Percentiles rank a stretch among this genome's conserved stretches.
These are phyloP conservation scores for Sclerotiophoma versabilis DNA, from an alignment of 2,329 filamentous ascomycete genomes.

Conservation along the genomic window DNA sequence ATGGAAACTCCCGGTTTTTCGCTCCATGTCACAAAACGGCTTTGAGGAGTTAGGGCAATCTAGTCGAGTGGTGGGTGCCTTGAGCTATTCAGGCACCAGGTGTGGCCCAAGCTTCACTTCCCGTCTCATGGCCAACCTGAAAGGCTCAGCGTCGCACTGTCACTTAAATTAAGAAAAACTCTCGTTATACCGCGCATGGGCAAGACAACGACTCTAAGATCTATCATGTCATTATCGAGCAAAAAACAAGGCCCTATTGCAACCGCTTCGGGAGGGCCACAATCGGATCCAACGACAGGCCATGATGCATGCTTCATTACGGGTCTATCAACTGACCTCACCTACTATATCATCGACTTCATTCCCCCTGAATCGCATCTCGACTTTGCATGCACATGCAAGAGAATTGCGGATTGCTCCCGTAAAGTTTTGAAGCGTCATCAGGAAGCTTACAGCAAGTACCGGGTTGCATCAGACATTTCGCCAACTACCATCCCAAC, in stretches of 20 bases:
- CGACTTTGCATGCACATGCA: constrained; percentile 22
- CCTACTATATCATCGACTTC: constrained; percentile 14
- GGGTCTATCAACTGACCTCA: constrained; percentile 9
- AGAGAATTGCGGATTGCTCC: constrained; percentile 7
- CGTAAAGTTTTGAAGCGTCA: constrained; percentile 17
- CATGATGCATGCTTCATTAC: constrained; percentile 1
- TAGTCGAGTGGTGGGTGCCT: constrained; percentile 6
- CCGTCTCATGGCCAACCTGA: neutral
- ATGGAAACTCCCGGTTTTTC: too few species aligned
- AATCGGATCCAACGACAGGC: neutral
- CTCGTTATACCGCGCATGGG: too few species aligned
- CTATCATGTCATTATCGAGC: neutral
- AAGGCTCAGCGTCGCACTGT: neutral
- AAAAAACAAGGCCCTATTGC: too few species aligned
- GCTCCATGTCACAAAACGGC: too few species aligned
- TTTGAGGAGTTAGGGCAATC: too few species aligned
- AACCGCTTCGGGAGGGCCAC: neutral
- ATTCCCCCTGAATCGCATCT: constrained; percentile 14
- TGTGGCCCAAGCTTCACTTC: neutral
- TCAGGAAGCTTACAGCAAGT: constrained; percentile 18
- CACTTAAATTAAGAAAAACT: neutral
- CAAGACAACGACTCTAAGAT: neutral
- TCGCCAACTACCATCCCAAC: constrained; percentile 15
- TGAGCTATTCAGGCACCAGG: constrained; percentile 7
- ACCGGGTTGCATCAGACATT: constrained; percentile 19